Percentiles rank a stretch among this genome's conserved stretches.
Evolutionary conservation across 129 eudicot species (phyloP).

Genomic region (Helianthus tuberosus): DNA sequence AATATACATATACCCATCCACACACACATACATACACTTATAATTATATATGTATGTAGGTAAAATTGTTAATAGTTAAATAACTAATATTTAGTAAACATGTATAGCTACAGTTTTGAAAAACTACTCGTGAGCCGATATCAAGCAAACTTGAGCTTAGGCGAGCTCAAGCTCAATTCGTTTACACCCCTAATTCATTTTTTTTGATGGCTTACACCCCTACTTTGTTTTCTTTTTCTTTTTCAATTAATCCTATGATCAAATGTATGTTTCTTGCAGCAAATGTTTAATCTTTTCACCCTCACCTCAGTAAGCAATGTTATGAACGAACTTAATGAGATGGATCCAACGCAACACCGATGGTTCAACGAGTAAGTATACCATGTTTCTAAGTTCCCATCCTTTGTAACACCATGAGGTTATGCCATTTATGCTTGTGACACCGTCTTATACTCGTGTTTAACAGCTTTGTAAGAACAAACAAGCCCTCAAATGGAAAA

Average conservation of each 20-base stretch:
- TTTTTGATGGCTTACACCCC: not conserved
- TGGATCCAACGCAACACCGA: constrained; percentile 71
- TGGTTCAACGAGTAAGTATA: constrained; percentile 82
- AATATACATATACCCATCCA: too few relatives aligned
- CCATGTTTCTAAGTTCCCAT: not conserved
- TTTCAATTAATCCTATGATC: constrained; percentile 3
- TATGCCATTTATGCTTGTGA: not conserved
- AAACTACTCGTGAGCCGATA: not conserved
- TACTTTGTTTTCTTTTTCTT: not conserved
- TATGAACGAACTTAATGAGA: constrained; percentile 78
- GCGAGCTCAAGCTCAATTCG: not conserved
- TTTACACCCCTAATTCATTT: too few relatives aligned
- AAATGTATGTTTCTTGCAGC: constrained; percentile 47
- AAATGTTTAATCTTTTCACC: constrained; percentile 75
- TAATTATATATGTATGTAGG: not conserved
- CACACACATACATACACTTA: not conserved
- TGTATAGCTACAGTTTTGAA: not conserved
- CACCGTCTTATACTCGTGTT: not conserved
- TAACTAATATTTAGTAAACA: not conserved
- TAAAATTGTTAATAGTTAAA: not conserved
- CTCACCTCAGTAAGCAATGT: constrained; percentile 88
- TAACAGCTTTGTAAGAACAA: constrained; percentile 55
- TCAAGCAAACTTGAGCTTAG: not conserved
- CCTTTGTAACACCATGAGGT: not conserved
- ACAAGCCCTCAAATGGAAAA: constrained; percentile 70